These are phyloP conservation scores for Russula sp. DNA, from an alignment of 768 basidiomycete genomes.

Conservation along the genomic window DNA sequence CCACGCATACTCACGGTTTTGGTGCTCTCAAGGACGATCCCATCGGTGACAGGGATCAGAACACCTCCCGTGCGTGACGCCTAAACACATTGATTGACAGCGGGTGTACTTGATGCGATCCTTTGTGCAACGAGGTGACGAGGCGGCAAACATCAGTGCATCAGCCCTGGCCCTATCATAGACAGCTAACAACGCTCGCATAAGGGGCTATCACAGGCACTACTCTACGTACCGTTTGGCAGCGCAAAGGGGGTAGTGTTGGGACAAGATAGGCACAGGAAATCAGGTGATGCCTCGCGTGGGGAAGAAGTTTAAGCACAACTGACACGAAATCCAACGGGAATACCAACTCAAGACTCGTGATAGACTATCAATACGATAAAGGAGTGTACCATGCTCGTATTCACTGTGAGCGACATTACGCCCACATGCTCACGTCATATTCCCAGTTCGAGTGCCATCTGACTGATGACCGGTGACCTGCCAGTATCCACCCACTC, in stretches of 20 bases:
- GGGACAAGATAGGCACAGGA: not conserved
- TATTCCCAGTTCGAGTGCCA: not conserved
- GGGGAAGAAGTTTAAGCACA: not conserved
- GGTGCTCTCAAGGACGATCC: not conserved
- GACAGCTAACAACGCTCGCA: not conserved
- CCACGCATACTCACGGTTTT: not conserved
- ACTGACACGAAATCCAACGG: not conserved
- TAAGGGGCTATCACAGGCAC: not conserved
- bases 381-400: not conserved
- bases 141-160: too few relatives aligned
- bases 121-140: not conserved
- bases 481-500: not conserved
- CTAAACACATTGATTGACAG: conserved; percentile 1
- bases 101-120: not conserved
- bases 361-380: not conserved
- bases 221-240: not conserved
- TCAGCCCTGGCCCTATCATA: not conserved
- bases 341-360: not conserved
- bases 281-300: not conserved
- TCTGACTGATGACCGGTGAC: not conserved
- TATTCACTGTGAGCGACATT: not conserved
- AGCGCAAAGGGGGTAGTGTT: not conserved
- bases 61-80: not conserved
- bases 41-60: conserved; percentile 1
- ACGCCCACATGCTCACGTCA: not conserved